phyloP scores from a whole-genome alignment of 345 rosid genomes.

The Brassica cretica region DNA sequence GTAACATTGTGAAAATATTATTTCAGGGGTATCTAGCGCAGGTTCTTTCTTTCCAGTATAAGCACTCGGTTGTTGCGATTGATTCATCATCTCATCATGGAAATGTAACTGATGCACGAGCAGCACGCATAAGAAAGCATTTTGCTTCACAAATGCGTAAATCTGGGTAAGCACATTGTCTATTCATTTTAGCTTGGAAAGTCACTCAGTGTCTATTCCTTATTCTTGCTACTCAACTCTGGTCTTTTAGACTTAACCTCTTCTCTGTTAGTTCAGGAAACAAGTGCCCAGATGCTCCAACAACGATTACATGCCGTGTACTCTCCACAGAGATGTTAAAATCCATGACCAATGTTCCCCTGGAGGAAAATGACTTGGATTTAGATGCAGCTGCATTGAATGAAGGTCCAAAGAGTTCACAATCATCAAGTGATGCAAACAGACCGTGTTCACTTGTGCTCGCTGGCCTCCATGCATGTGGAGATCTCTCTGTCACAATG shows the following conservation, averaged over 20 bases:
- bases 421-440: constrained; percentile 30
- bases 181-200: not conserved
- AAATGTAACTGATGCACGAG: constrained; percentile 72
- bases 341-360: constrained; percentile 46
- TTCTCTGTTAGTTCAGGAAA: constrained; percentile 64
- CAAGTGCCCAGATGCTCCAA: constrained; percentile 54
- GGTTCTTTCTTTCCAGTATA: constrained; percentile 83
- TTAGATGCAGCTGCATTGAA: constrained; percentile 30
- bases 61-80: constrained; percentile 76
- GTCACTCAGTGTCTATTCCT: not conserved
- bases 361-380: constrained; percentile 38
- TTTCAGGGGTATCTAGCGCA: constrained; percentile 89
- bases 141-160: constrained; percentile 69
- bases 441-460: constrained; percentile 59
- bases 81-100: constrained; percentile 93
- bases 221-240: not conserved
- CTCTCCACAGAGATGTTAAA: constrained; percentile 67
- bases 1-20: constrained; percentile 16
- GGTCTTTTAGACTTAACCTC: constrained; percentile 29
- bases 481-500: constrained; percentile 94
- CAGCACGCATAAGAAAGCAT: constrained; percentile 79
- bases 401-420: constrained; percentile 26
- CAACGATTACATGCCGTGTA: constrained; percentile 70
- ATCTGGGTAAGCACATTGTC: constrained; percentile 54
- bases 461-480: constrained; percentile 98